Evolutionary conservation across 257 asterid species (phyloP).

Genomic region (Plectranthus barbatus): DNA sequence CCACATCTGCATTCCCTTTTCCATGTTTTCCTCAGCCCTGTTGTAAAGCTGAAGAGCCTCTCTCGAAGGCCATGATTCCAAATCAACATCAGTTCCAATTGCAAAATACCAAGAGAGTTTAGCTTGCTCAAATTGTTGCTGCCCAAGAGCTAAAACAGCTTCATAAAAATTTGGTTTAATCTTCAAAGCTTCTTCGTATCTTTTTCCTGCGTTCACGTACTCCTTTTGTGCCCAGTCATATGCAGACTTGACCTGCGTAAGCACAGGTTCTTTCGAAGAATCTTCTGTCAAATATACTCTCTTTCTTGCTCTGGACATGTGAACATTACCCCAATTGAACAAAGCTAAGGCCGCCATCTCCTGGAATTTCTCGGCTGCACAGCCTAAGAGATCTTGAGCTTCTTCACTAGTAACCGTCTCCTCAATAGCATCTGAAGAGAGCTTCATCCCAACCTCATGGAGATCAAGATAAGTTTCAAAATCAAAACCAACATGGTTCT

Average conservation of each 20-base stretch:
- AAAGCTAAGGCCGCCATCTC: conserved; percentile 83
- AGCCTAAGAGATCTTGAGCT: conserved; percentile 55
- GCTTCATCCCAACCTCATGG: conserved; percentile 69
- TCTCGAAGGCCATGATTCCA: conserved; percentile 53
- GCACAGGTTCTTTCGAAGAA: conserved; percentile 39
- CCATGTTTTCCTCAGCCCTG: conserved; percentile 70
- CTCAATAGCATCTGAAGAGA: conserved; percentile 71
- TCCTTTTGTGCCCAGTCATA: conserved; percentile 68
- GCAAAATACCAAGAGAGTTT: conserved; percentile 78
- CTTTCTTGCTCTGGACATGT: conserved; percentile 73
- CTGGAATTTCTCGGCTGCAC: conserved; percentile 67
- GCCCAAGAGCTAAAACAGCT: conserved; percentile 65
- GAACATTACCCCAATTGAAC: conserved; percentile 87
- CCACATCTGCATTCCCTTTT: conserved; percentile 78
- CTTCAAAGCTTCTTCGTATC: conserved; percentile 59
- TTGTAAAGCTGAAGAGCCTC: conserved; percentile 65
- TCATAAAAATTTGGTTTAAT: conserved; percentile 64
- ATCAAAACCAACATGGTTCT: conserved; percentile 62
- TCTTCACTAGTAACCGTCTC: conserved; percentile 74
- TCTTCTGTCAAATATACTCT: conserved; percentile 50
- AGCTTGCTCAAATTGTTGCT: conserved; percentile 77
- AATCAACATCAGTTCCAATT: conserved; percentile 39
- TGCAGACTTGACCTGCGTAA: conserved; percentile 38
- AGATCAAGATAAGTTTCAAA: conserved; percentile 64
- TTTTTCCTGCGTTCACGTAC: conserved; percentile 52